A percentile compares a stretch with the other conserved stretches of the same genome.
Conservation (phyloP, 108 stramenopile genomes). For the Poteriospumella lacustris region DNA sequence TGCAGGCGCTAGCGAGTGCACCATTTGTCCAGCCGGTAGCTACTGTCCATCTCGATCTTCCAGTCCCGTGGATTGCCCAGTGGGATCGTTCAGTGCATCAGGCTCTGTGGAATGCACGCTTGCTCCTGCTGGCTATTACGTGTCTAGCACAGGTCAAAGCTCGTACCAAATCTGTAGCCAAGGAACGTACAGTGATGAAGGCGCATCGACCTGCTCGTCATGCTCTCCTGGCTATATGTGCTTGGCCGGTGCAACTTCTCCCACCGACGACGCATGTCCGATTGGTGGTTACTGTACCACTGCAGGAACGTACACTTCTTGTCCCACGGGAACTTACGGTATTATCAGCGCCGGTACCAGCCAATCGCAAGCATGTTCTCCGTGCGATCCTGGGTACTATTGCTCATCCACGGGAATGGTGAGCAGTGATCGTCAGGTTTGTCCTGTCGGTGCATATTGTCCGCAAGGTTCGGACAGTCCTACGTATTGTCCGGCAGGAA, state of each 20-base stretch:
- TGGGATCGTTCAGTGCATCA: background rate
- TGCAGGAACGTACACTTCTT: no score
- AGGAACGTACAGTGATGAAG: background rate
- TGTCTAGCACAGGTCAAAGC: background rate
- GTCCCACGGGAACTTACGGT: no score
- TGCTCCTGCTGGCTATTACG: background rate
- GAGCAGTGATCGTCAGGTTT: background rate
- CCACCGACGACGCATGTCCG: background rate
- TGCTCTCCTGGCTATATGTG: constrained; percentile 26
- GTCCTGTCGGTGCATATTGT: background rate
- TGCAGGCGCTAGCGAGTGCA: constrained; percentile 13
- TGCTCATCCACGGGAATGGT: background rate
- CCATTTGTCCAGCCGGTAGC: background rate
- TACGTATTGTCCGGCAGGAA: no score
- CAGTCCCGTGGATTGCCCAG: constrained; percentile 1
- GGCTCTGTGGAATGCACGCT: background rate
- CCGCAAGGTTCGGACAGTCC: background rate
- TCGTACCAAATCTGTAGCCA: background rate
- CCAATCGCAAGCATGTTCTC: no score
- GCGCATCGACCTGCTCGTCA: background rate
- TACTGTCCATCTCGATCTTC: background rate
- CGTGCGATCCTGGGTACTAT: background rate
- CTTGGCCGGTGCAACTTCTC: constrained; percentile 1
- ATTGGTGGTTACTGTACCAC: background rate
- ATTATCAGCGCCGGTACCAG: background rate